A percentile compares a stretch with the other conserved stretches of the same genome.
Evolutionary conservation across 257 asterid species (phyloP).

Genomic region (Solanum tacnaense): DNA sequence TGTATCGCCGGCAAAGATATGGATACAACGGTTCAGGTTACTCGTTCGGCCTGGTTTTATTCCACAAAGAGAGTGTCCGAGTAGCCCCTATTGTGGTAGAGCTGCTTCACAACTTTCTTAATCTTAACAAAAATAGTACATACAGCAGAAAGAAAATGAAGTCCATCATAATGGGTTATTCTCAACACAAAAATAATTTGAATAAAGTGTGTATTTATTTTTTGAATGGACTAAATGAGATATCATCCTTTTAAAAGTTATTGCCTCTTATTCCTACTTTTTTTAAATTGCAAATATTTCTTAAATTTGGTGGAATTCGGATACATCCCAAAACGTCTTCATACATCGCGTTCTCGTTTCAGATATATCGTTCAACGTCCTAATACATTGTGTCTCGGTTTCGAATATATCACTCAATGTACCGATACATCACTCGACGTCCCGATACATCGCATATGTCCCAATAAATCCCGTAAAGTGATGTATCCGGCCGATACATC

Average conservation of each 20-base stretch:
- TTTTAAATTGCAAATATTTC: neutral
- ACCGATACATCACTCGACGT: neutral
- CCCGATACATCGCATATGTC: neutral
- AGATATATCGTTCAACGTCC: neutral
- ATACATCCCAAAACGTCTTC: neutral
- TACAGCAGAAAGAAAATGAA: neutral
- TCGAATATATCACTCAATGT: no score
- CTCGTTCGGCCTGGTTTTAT: neutral
- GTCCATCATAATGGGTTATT: neutral
- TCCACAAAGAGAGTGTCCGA: neutral
- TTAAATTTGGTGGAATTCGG: no score
- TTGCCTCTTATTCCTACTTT: neutral
- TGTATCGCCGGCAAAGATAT: neutral
- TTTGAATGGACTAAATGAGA: neutral
- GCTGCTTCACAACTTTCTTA: neutral
- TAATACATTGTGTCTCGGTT: no score
- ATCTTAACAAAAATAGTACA: neutral
- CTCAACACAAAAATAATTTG: neutral
- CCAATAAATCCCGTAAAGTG: neutral
- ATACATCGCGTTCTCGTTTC: neutral
- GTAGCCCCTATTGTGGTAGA: neutral
- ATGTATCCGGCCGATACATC: no score
- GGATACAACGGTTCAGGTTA: neutral
- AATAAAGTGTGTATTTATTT: neutral
- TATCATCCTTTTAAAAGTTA: neutral